phyloP scores from a whole-genome alignment of 352 stramenopile species.

The Phytophthora cactorum region DNA sequence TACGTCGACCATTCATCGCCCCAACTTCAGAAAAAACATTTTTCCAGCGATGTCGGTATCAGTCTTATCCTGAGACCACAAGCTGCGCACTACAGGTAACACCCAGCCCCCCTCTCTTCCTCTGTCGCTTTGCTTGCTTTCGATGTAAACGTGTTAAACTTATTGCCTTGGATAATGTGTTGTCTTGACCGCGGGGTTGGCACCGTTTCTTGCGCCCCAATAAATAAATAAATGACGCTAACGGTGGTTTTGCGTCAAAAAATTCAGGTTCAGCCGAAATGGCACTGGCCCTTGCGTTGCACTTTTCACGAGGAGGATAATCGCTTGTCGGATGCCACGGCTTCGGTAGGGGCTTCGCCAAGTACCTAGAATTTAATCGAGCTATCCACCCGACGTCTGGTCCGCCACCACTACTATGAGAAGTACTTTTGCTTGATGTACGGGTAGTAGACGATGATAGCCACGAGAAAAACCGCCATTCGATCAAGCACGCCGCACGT shows the following conservation, averaged over 20 bases:
- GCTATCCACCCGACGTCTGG: neutral
- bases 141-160: neutral
- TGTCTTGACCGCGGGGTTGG: neutral
- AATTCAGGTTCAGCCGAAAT: slow-evolving; percentile 1
- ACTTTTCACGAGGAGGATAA: neutral
- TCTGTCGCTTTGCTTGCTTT: neutral
- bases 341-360: neutral
- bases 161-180: neutral
- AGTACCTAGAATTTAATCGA: neutral
- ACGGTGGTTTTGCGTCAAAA: slow-evolving; percentile 20
- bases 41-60: too few species aligned
- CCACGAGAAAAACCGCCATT: slow-evolving; percentile 51
- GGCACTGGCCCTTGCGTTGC: neutral
- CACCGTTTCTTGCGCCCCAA: slow-evolving; percentile 21
- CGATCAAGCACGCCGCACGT: slow-evolving; percentile 51
- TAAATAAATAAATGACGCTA: slow-evolving; percentile 48
- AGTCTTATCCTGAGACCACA: neutral
- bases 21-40: too few species aligned
- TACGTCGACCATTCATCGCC: neutral
- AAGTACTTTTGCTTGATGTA: slow-evolving; percentile 54
- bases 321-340: neutral
- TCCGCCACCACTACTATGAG: slow-evolving; percentile 8
- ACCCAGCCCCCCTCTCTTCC: neutral
- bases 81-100: neutral
- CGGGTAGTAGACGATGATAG: slow-evolving; percentile 55